Evolutionary conservation across 208 protist species (phyloP), one percentile per base, ranked within the genome.

Genomic region (Trypanosoma platydactyli): DNA sequence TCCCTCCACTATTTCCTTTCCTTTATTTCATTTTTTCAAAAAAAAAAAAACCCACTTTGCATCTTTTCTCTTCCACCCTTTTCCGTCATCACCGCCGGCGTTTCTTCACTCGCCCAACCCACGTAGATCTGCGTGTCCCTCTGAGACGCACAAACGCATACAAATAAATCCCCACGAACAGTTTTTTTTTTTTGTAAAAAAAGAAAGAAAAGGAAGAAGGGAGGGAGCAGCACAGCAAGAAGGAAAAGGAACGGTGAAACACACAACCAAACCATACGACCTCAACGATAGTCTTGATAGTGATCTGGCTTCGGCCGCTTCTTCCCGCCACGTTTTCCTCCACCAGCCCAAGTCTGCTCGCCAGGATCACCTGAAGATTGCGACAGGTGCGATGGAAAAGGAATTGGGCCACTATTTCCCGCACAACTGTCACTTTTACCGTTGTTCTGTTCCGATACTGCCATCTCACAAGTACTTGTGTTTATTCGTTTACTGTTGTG

Each of bases 251-350:
- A n/a, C n/a, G n/a, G n/a, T n/a, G n/a, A n/a, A n/a, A n/a, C 33
- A 38, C 33, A 38, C 33, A 38, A 9, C 3, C 33, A 3, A 38
- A 38, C 33, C 33, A 38, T 9, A 50, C 20, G 20, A 4, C 5
- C 27, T 62, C 30, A 75, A 13, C 69, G 29, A 66, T 87, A 86
- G 59, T 90, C 84, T 54, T 75, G 67, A 60, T 83, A 90, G 72
- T 78, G 77, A 13, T 84, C 81, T n/a, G 84, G 84, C 69, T 90
- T 90, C 1, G 61, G 70, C 15, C 84, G 74, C 55, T 90, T 90
- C 70, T 74, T 82, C 5, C 83, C 80, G 0, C 7, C 58, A 16
- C 51, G 24, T 35, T 33, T 15, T 33, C 33, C 33, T 38, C 33
- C 33, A 38, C 33, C 33, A 38, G 33, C 33, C 0, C 11, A 1